Evolutionary conservation across 176 grass and related monocot genomes (phyloP), one percentile per base, ranked within the genome.

Genomic region (Chloris gayana): DNA sequence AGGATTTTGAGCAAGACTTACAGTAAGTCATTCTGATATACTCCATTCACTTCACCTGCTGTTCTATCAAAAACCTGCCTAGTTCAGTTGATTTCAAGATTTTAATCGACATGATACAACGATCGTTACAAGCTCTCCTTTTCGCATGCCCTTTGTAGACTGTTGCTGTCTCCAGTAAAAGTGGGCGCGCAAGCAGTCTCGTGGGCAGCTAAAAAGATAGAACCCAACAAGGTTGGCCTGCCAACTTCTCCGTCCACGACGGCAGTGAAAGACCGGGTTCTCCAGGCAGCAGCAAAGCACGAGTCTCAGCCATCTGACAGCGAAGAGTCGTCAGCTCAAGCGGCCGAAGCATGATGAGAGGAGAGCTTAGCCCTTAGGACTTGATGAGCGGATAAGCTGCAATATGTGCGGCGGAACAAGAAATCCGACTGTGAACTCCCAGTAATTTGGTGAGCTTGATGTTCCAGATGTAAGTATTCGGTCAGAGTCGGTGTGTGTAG

Each of bases 271-370:
- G 96, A 99, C 82, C 88, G 96, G 30, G 96, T 95, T 11, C 79
- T 99, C 33, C 90, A 95, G 64, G 96, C 92, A 4, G 96, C 96
- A 1, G 96, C 96, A 27, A 99, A 93, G 85, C 96, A 99, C 1
- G 90, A 95, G 60, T 95, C 96, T 14, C 87, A 95, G 62, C 92
- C 96, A n/a, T 69, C 88, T 3, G 96, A 93, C 1, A 64, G 63
- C 1, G 84, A 92, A 0, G 94, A 94, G 71, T 61, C 44, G 12
- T 86, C 63, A 38, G 26, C 74, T 75, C 79, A 85, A 58, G 73
- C 78, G 57, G 95, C 95, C 1, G 91, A 97, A 87, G 83, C 94
- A 37, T 94, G 82, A 93, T 5, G 32, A 58, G 47, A 5, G 15
- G 47, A 2, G 7, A 64, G 14, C 24, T 2, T 19, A 45, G 44